These are phyloP conservation scores for Jasminum sambac DNA, from an alignment of 257 asterid species.

Conservation along the genomic window DNA sequence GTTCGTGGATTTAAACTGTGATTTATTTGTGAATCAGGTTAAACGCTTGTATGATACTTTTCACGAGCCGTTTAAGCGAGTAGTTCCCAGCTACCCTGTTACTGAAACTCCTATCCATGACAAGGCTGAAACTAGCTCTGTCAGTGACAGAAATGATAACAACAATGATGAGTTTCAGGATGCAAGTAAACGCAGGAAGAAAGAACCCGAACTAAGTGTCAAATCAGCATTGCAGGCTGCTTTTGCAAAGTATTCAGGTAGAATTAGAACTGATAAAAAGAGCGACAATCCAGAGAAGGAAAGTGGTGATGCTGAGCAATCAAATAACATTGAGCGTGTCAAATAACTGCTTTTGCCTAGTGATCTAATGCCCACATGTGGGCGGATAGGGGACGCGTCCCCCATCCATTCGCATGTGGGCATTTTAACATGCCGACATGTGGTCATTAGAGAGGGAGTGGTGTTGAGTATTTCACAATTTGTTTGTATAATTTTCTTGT, in stretches of 20 bases:
- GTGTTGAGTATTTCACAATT: not conserved
- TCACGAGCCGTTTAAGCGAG: slow-evolving; percentile 94
- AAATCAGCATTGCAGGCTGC: slow-evolving; percentile 80
- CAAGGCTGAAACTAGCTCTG: slow-evolving; percentile 37
- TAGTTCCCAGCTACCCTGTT: slow-evolving; percentile 40
- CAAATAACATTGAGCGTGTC: too few species aligned
- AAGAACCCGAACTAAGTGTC: slow-evolving; percentile 56
- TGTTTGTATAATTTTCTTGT: not conserved
- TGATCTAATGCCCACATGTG: too few species aligned
- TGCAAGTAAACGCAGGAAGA: slow-evolving; percentile 52
- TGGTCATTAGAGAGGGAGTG: too few species aligned
- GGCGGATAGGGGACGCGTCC: too few species aligned
- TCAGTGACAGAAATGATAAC: slow-evolving; percentile 41
- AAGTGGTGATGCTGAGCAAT: slow-evolving; percentile 21
- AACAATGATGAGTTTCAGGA: slow-evolving; percentile 36
- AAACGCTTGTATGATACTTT: slow-evolving; percentile 81
- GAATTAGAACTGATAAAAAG: slow-evolving; percentile 42
- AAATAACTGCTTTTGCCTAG: too few species aligned
- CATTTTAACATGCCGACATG: too few species aligned
- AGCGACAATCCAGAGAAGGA: slow-evolving; percentile 39
- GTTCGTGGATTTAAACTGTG: slow-evolving; percentile 5
- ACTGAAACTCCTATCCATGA: slow-evolving; percentile 37
- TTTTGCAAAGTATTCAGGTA: slow-evolving; percentile 63
- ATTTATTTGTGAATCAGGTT: slow-evolving; percentile 50
- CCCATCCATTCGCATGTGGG: too few species aligned